Evolutionary conservation across 2,329 filamentous ascomycete genomes (phyloP).

Genomic region (Arthrobotrys megalospora): DNA sequence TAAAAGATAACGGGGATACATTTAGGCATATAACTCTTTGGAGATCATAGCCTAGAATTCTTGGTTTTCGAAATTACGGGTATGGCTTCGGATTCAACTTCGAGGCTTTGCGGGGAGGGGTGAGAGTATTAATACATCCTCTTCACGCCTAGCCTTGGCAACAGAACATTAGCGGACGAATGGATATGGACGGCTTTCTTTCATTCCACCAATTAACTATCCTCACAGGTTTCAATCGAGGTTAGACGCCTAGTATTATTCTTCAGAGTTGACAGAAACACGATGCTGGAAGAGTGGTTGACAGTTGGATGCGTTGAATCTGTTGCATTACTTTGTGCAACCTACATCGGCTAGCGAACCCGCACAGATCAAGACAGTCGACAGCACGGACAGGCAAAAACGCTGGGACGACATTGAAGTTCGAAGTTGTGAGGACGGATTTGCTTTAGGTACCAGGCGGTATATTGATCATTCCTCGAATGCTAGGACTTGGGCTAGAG

Average conservation of each 20-base stretch:
- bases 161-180: slow-evolving; percentile 16
- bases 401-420: too few relatives aligned
- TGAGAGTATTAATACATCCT: slow-evolving; percentile 36
- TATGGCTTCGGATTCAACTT: neutral
- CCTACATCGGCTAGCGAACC: too few relatives aligned
- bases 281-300: too few relatives aligned
- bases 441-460: too few relatives aligned
- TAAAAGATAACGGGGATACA: slow-evolving; percentile 28
- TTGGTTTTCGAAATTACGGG: neutral
- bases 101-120: neutral
- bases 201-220: slow-evolving; percentile 14
- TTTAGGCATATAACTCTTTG: slow-evolving; percentile 32
- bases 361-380: too few relatives aligned
- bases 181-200: slow-evolving; percentile 12
- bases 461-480: too few relatives aligned
- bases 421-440: too few relatives aligned
- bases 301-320: too few relatives aligned
- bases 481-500: too few relatives aligned
- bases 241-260: neutral
- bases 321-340: too few relatives aligned
- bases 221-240: neutral
- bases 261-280: too few relatives aligned
- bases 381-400: too few relatives aligned
- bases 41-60: neutral
- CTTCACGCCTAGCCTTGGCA: slow-evolving; percentile 19